Conservation (phyloP, 2,329 filamentous ascomycete species). For the Paracoccidioides lutzii region DNA sequence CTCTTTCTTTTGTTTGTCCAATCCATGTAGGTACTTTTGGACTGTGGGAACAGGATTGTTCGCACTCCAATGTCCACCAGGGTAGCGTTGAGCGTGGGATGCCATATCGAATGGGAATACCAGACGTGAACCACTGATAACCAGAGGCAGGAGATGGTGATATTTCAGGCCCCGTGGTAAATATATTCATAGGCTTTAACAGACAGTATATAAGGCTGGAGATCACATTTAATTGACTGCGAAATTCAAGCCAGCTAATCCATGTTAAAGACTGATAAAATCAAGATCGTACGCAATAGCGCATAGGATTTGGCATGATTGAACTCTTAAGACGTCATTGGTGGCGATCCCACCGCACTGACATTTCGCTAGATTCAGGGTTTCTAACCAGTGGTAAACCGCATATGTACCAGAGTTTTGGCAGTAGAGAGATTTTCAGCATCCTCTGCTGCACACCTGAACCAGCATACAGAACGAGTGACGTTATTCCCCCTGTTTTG, state of each 20-base stretch:
- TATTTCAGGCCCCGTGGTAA: not conserved
- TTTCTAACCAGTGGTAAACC: not conserved
- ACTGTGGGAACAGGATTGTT: constrained; percentile 78
- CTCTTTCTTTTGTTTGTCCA: constrained; percentile 66
- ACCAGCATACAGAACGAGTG: not conserved
- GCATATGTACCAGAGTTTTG: too few species aligned
- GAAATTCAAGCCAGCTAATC: not conserved
- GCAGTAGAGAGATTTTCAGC: too few species aligned
- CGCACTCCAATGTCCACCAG: constrained; percentile 65
- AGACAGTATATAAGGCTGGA: not conserved
- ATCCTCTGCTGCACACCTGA: too few species aligned
- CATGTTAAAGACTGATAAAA: not conserved
- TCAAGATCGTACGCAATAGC: not conserved
- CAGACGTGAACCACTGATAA: not conserved
- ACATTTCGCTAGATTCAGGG: not conserved
- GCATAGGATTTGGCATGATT: not conserved
- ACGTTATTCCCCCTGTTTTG: not conserved
- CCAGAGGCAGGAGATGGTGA: not conserved
- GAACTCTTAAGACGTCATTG: not conserved
- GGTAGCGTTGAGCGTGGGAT: constrained; percentile 29
- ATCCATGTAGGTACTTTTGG: constrained; percentile 63
- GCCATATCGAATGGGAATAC: not conserved
- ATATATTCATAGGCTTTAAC: not conserved
- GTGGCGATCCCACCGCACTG: not conserved
- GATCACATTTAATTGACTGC: too few species aligned